These are phyloP conservation scores for Aureobasidium pullulans DNA, from an alignment of 2,329 filamentous ascomycete species.

Conservation along the genomic window DNA sequence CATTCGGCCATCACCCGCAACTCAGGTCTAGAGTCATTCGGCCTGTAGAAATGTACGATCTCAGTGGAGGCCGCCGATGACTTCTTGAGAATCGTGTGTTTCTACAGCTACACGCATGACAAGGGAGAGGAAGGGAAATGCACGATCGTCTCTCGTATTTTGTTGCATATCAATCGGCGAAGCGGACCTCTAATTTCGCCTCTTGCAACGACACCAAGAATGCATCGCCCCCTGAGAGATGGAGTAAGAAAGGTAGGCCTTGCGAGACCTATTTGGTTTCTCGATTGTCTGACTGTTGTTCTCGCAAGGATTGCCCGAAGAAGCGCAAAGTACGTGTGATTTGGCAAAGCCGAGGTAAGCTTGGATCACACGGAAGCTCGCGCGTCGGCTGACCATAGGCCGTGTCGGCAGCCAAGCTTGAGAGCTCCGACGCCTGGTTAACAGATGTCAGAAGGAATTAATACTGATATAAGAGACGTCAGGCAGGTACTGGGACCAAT, in stretches of 20 bases:
- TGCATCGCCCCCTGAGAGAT: not conserved
- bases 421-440: not conserved
- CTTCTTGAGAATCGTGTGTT: too few species aligned
- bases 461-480: not conserved
- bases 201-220: not conserved
- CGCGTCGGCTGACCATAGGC: slow-evolving; percentile 4
- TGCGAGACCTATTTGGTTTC: not conserved
- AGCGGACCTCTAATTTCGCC: not conserved
- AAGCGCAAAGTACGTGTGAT: not conserved
- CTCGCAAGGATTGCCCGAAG: slow-evolving; percentile 6
- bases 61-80: too few species aligned
- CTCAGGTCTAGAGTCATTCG: too few species aligned
- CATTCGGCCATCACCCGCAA: too few species aligned
- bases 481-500: not conserved
- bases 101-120: too few species aligned
- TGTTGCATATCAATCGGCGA: not conserved
- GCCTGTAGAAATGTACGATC: too few species aligned
- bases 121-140: too few species aligned
- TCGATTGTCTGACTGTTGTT: not conserved
- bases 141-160: not conserved
- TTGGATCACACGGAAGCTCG: not conserved
- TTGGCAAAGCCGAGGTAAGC: not conserved
- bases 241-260: not conserved
- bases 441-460: not conserved
- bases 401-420: not conserved